Conservation (phyloP, 2,329 filamentous ascomycete species). For the Tolypocladium guangdongense region DNA sequence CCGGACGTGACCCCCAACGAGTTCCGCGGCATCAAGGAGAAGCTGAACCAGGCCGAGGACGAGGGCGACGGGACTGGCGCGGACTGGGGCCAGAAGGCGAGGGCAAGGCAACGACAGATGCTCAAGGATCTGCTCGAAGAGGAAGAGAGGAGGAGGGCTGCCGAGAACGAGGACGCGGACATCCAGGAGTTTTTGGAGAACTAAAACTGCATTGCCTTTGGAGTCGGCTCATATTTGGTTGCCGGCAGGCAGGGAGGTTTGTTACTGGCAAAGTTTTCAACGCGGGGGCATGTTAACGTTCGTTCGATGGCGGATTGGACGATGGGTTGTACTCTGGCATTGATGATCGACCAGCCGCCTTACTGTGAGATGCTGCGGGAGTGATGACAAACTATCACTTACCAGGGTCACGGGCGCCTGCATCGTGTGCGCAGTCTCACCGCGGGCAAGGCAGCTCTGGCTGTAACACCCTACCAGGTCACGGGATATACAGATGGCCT, state of each 20-base stretch:
- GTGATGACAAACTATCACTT: neutral
- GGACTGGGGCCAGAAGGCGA: conserved; percentile 61
- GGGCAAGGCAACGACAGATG: conserved; percentile 56
- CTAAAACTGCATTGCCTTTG: conserved; percentile 1
- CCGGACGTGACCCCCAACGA: conserved; percentile 53
- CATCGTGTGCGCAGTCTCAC: neutral
- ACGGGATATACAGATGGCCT: too few relatives aligned
- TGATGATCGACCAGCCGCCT: too few relatives aligned
- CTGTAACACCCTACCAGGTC: too few relatives aligned
- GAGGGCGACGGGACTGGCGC: conserved; percentile 35
- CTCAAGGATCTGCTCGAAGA: conserved; percentile 54
- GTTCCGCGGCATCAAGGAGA: conserved; percentile 44
- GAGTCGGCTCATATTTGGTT: neutral
- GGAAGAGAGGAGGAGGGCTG: conserved; percentile 47
- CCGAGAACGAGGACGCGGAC: conserved; percentile 63
- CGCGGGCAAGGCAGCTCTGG: too few relatives aligned
- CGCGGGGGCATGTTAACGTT: neutral
- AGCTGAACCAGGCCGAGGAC: conserved; percentile 38
- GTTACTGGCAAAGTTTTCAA: neutral
- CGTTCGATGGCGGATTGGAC: neutral
- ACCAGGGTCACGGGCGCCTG: neutral
- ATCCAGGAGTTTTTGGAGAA: conserved; percentile 60
- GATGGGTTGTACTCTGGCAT: neutral
- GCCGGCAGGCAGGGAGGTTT: neutral
- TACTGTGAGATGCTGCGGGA: neutral